phyloP scores from a whole-genome alignment of 768 basidiomycete genomes.

The Naganishia vaughanmartiniae region DNA sequence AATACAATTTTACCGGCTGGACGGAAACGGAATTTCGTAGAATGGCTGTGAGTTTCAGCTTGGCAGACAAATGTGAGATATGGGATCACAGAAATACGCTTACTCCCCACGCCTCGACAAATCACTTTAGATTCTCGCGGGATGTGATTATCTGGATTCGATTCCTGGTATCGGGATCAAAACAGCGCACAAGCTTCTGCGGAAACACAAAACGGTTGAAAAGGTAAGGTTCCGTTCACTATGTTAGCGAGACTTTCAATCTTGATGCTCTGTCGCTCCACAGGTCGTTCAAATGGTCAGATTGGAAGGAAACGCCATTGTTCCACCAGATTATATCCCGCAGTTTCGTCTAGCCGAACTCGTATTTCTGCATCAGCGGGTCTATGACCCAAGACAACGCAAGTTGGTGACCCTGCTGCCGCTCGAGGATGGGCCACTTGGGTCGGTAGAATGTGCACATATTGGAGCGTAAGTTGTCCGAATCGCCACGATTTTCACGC shows the following conservation, averaged over 20 bases:
- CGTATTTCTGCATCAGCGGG: constrained; percentile 88
- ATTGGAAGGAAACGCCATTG: constrained; percentile 76
- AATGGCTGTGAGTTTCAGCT: constrained; percentile 62
- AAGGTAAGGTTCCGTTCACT: constrained; percentile 53
- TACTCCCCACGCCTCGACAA: not conserved
- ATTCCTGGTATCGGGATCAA: constrained; percentile 90
- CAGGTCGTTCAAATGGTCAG: constrained; percentile 67
- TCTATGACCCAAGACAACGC: constrained; percentile 72
- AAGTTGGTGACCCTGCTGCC: constrained; percentile 68
- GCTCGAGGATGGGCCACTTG: constrained; percentile 55
- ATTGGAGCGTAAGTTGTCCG: constrained; percentile 43
- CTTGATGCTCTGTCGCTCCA: not conserved
- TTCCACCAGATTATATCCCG: constrained; percentile 73
- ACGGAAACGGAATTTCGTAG: constrained; percentile 82
- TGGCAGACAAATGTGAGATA: not conserved
- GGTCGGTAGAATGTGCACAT: constrained; percentile 42
- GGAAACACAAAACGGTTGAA: constrained; percentile 81
- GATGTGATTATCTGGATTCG: constrained; percentile 63
- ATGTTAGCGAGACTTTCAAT: not conserved
- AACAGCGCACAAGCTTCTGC: constrained; percentile 77
- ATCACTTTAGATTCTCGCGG: constrained; percentile 48
- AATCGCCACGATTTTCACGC: not conserved
- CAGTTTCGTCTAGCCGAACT: constrained; percentile 79
- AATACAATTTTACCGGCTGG: constrained; percentile 82
- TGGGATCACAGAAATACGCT: not conserved